phyloP scores from a whole-genome alignment of 192 early-diverging fungal species.

The Coemansia umbellata region DNA sequence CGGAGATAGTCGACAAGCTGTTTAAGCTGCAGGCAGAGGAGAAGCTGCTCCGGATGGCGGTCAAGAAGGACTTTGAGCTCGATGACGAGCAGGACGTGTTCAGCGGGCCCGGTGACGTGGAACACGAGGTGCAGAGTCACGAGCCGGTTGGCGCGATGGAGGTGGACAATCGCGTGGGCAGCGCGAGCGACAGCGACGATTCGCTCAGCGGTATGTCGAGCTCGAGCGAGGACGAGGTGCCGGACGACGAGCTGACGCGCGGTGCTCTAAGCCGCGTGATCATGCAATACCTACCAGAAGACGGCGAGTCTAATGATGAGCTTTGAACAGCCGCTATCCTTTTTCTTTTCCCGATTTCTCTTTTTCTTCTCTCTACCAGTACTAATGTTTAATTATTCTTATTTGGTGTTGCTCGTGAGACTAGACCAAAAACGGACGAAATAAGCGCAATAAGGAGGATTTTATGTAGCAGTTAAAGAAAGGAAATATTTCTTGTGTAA shows the following conservation, averaged over 20 bases:
- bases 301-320: too few species aligned
- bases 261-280: constrained; percentile 39
- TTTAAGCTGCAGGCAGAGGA: constrained; percentile 43
- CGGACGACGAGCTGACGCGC: constrained; percentile 41
- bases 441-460: too few species aligned
- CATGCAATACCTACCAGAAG: constrained; percentile 18
- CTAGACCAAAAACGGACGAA: too few species aligned
- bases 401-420: too few species aligned
- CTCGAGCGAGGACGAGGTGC: constrained; percentile 42
- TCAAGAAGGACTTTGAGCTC: constrained; percentile 40
- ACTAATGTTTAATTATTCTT: too few species aligned
- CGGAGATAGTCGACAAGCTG: constrained; percentile 45
- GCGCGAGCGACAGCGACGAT: constrained; percentile 14
- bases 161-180: constrained; percentile 2
- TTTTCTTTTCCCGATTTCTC: too few species aligned
- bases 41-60: constrained; percentile 41
- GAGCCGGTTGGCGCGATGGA: background rate
- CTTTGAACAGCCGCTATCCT: too few species aligned
- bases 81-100: constrained; percentile 11
- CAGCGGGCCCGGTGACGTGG: constrained; percentile 4
- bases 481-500: too few species aligned
- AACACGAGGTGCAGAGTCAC: background rate
- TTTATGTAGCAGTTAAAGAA: too few species aligned
- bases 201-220: constrained; percentile 47
- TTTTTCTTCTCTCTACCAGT: too few species aligned